Evolutionary conservation across 176 grass and related monocot genomes (phyloP).

Genomic region (Pontederia crassipes): DNA sequence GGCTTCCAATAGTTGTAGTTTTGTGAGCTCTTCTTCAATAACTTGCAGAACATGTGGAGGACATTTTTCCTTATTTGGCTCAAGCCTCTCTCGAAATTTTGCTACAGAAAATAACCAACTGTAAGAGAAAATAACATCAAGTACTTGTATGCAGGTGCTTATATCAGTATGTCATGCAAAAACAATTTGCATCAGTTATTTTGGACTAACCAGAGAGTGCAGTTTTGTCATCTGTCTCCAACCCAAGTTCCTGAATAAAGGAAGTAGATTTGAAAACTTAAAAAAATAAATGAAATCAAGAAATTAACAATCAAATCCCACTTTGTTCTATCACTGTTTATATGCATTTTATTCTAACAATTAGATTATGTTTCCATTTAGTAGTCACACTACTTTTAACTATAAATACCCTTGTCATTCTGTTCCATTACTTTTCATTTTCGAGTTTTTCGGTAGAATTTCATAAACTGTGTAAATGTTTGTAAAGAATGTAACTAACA

Average conservation of each 20-base stretch:
- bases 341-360: too few species aligned
- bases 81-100: constrained; percentile 91
- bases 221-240: constrained; percentile 99
- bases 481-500: neutral
- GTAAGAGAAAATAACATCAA: neutral
- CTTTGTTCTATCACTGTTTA: neutral
- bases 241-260: constrained; percentile 65
- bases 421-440: too few species aligned
- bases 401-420: too few species aligned
- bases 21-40: constrained; percentile 94
- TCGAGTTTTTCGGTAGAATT: too few species aligned
- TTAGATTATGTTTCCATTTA: too few species aligned
- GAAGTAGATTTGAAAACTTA: neutral
- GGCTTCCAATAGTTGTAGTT: constrained; percentile 80
- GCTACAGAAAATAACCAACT: constrained; percentile 35
- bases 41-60: constrained; percentile 93
- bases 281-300: neutral
- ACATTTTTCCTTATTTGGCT: constrained; percentile 83
- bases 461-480: neutral
- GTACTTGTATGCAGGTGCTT: neutral
- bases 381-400: too few species aligned
- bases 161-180: neutral
- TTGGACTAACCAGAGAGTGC: constrained; percentile 79
- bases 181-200: constrained; percentile 17
- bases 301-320: neutral